A percentile compares a stretch with the other conserved stretches of the same genome.
These are phyloP conservation scores for Lichtheimia hyalospora DNA, from an alignment of 371 early-diverging fungal species.

Conservation along the genomic window DNA sequence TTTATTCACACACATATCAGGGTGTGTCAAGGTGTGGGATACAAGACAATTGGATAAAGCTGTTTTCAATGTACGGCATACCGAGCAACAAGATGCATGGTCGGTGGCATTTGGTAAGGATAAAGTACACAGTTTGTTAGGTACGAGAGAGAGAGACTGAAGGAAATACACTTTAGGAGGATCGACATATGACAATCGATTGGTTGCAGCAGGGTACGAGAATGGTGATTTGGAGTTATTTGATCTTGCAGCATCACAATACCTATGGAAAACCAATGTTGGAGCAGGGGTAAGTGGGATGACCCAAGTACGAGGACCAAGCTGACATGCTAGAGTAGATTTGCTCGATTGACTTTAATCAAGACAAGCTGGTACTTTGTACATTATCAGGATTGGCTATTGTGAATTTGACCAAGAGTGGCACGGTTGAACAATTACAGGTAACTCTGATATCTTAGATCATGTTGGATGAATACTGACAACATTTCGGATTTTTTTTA, in stretches of 20 bases:
- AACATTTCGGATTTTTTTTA: too few species aligned
- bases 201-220: slow-evolving; percentile 75
- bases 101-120: slow-evolving; percentile 71
- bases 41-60: slow-evolving; percentile 64
- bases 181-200: slow-evolving; percentile 6
- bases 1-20: slow-evolving; percentile 18
- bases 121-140: not conserved
- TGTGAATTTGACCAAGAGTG: slow-evolving; percentile 20
- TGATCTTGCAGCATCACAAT: slow-evolving; percentile 59
- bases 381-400: slow-evolving; percentile 54
- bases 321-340: slow-evolving; percentile 26
- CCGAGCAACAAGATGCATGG: slow-evolving; percentile 68
- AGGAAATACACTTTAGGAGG: not conserved
- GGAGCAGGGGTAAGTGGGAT: slow-evolving; percentile 64
- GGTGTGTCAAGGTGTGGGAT: slow-evolving; percentile 82
- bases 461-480: too few species aligned
- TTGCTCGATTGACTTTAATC: slow-evolving; percentile 63
- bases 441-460: slow-evolving; percentile 31
- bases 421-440: not conserved
- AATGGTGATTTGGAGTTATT: slow-evolving; percentile 79
- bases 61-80: slow-evolving; percentile 62
- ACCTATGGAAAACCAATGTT: slow-evolving; percentile 74
- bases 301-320: slow-evolving; percentile 1
- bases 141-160: not conserved
- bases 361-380: slow-evolving; percentile 44